Conservation (phyloP, 306 rosid genomes). For the Medicago lupulina region DNA sequence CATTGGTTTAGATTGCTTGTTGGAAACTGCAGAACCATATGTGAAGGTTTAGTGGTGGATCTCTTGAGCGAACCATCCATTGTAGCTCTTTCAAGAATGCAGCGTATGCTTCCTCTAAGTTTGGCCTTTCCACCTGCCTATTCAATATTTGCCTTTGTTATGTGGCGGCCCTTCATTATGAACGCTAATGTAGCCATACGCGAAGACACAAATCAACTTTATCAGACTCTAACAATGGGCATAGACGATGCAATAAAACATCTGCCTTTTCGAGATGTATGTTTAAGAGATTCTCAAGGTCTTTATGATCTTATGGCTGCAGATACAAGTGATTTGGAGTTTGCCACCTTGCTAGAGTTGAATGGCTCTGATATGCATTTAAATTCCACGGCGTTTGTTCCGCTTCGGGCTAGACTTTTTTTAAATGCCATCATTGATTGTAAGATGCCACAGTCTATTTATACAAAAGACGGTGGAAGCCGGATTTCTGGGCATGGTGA, state of each 20-base stretch:
- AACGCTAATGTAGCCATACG: slow-evolving; percentile 63
- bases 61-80: slow-evolving; percentile 87
- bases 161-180: slow-evolving; percentile 73
- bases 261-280: slow-evolving; percentile 90
- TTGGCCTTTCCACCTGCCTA: slow-evolving; percentile 93
- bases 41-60: slow-evolving; percentile 89
- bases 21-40: slow-evolving; percentile 86
- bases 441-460: slow-evolving; percentile 66
- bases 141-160: slow-evolving; percentile 79
- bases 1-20: slow-evolving; percentile 96
- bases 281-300: slow-evolving; percentile 81
- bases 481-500: slow-evolving; percentile 67
- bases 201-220: slow-evolving; percentile 76
- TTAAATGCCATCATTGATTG: slow-evolving; percentile 87
- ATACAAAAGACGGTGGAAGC: slow-evolving; percentile 57
- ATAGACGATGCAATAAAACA: slow-evolving; percentile 78
- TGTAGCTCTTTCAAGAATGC: slow-evolving; percentile 91
- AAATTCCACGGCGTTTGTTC: slow-evolving; percentile 86
- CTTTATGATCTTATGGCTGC: slow-evolving; percentile 81
- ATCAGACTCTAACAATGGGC: slow-evolving; percentile 70
- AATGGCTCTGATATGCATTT: slow-evolving; percentile 71
- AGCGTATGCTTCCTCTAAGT: slow-evolving; percentile 80
- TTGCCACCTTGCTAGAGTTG: slow-evolving; percentile 77
- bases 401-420: slow-evolving; percentile 86
- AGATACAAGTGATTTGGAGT: slow-evolving; percentile 78